These are phyloP conservation scores for Domatiomyces catenatus DNA, from an alignment of 2,329 filamentous ascomycete genomes.

Conservation along the genomic window DNA sequence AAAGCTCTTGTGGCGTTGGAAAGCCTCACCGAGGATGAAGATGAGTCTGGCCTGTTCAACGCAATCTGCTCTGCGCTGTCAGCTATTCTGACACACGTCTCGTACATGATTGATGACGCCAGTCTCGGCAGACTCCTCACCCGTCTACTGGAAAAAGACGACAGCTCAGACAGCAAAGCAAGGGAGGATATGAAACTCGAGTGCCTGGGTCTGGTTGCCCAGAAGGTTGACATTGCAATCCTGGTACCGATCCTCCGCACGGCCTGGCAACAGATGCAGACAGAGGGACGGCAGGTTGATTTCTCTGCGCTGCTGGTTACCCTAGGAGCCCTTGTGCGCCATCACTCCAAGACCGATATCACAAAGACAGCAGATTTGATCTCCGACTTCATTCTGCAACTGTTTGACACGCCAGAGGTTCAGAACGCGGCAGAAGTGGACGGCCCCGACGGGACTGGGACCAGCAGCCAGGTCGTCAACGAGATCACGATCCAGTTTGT, in stretches of 20 bases:
- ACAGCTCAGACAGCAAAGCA: constrained; percentile 17
- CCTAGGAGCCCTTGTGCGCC: constrained; percentile 29
- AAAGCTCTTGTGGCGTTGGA: constrained; percentile 38
- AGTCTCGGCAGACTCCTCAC: constrained; percentile 58
- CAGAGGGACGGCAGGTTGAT: constrained; percentile 44
- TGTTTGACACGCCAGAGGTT: constrained; percentile 29
- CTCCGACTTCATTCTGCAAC: constrained; percentile 43
- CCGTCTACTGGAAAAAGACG: constrained; percentile 35
- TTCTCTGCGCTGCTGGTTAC: constrained; percentile 6
- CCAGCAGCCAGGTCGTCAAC: constrained; percentile 47
- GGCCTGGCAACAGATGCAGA: constrained; percentile 53
- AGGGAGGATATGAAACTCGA: constrained; percentile 50
- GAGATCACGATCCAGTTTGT: constrained; percentile 73
- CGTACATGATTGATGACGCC: constrained; percentile 70
- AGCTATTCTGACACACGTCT: constrained; percentile 64
- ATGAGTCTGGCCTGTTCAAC: constrained; percentile 54
- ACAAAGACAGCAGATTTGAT: constrained; percentile 57
- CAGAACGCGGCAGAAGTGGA: constrained; percentile 3
- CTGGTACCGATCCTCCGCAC: constrained; percentile 57
- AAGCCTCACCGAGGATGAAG: constrained; percentile 33
- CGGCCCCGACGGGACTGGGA: constrained; percentile 32
- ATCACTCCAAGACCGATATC: constrained; percentile 64
- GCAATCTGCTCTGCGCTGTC: constrained; percentile 68
- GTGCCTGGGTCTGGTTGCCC: constrained; percentile 60
- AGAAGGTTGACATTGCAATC: constrained; percentile 61